A percentile compares a stretch with the other conserved stretches of the same genome.
Conservation (phyloP, 148 eudicot genomes). For the Oxyria digyna region DNA sequence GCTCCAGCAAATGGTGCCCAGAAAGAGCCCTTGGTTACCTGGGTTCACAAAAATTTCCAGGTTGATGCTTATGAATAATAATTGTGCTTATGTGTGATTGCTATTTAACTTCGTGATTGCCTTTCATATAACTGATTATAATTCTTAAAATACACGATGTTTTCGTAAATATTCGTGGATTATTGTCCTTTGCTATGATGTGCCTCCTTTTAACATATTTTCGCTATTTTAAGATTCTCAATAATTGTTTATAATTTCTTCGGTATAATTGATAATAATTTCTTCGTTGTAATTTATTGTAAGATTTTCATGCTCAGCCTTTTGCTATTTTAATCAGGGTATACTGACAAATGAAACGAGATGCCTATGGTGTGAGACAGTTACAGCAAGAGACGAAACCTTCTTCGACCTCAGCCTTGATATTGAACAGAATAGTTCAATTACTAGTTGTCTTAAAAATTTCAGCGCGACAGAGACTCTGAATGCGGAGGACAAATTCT, state of each 20-base stretch:
- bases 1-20: conserved; percentile 24
- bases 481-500: conserved; percentile 91
- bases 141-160: neutral
- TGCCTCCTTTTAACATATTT: neutral
- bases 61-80: conserved; percentile 17
- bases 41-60: conserved; percentile 86
- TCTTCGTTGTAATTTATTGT: no score
- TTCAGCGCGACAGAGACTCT: conserved; percentile 86
- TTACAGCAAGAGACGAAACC: conserved; percentile 83
- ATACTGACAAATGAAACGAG: conserved; percentile 80
- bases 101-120: neutral
- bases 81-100: neutral
- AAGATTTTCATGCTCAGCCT: no score
- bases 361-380: conserved; percentile 79
- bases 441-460: conserved; percentile 76
- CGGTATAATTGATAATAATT: no score
- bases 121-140: neutral
- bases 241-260: no score
- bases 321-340: conserved; percentile 39
- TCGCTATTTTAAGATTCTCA: neutral
- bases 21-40: conserved; percentile 60
- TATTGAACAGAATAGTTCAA: conserved; percentile 82
- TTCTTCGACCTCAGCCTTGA: conserved; percentile 83
- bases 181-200: no score
- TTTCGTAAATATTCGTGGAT: neutral